Base-by-base conservation (phyloP, 768 basidiomycete species). In the Mycena leptocephala region DNA sequence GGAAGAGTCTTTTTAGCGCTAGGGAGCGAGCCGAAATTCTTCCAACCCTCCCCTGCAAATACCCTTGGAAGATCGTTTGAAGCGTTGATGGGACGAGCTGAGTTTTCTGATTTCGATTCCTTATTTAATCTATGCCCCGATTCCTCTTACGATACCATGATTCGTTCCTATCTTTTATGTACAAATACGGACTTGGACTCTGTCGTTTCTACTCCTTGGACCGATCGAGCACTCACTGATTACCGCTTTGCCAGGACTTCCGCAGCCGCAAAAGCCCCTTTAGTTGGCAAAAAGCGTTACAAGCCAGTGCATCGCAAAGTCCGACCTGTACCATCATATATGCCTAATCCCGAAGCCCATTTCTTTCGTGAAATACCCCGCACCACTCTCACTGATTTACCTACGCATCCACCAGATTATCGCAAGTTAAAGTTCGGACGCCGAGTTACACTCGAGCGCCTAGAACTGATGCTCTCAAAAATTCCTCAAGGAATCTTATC, bases 41-140 rank as follows among this genome's bases (percentile, higher is more conserved):
- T 72, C 70, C 70, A 28, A 9, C 28, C 64, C 51, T 70, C 75
- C 64, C 75, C 48, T 9, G 14, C 64, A 24, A 72, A 72, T 66
- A 76, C 75, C 32, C 55, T 76, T 5, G 75, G 75, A 76, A 77
- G 72, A 70, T 79, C 75, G 1, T 32, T 79, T 8, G 78, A 79
- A 67, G 75, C 71, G 1, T n/a, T 79, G 0, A 73, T 76, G 79
- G 77, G 64, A 48, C 63, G 55, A 69, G 76, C 67, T 81, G 70
- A 76, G 74, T 64, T 56, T 58, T 77, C 58, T 26, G 53, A 63
- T 70, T 65, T 76, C 53, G 43, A 53, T 77, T 78, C 82, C 68
- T 79, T 79, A 63, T 55, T 74, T 26, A 20, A 72, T 41, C 1
- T 71, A 0, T 35, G 33, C n/a, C 71, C 71, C 3, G 20, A 10